Conservation (phyloP, 2,329 filamentous ascomycete species). For the Gaeumannomyces tritici region DNA sequence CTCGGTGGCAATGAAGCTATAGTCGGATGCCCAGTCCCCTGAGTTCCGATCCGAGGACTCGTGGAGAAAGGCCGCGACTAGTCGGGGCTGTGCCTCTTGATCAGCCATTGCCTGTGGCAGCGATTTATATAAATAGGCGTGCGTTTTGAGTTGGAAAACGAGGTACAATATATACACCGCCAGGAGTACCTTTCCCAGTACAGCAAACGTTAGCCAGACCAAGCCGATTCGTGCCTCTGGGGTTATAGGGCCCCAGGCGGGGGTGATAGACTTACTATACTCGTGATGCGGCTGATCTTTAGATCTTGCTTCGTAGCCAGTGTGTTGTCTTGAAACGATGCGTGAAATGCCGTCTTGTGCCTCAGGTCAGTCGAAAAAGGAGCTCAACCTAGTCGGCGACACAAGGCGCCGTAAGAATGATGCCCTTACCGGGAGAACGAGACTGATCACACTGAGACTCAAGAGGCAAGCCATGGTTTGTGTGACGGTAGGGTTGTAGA, state of each 20-base stretch:
- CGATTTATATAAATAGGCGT: slow-evolving; percentile 85
- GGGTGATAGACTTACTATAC: slow-evolving; percentile 50
- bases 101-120: slow-evolving; percentile 90
- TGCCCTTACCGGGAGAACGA: slow-evolving; percentile 62
- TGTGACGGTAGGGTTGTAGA: slow-evolving; percentile 91
- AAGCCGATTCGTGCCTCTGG: background rate
- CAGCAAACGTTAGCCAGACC: background rate
- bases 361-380: background rate
- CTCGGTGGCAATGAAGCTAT: slow-evolving; percentile 16
- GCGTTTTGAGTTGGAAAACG: slow-evolving; percentile 84
- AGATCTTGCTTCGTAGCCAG: slow-evolving; percentile 63
- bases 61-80: slow-evolving; percentile 73
- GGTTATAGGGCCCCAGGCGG: background rate
- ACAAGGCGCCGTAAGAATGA: background rate
- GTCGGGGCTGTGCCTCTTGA: slow-evolving; percentile 78
- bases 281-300: slow-evolving; percentile 82
- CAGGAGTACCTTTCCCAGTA: slow-evolving; percentile 50
- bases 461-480: slow-evolving; percentile 94
- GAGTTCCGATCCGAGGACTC: slow-evolving; percentile 32
- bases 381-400: background rate
- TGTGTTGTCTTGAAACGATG: slow-evolving; percentile 58
- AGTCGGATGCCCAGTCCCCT: background rate
- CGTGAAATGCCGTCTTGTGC: slow-evolving; percentile 76
- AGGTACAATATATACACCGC: slow-evolving; percentile 78
- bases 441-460: slow-evolving; percentile 81